A percentile compares a stretch with the other conserved stretches of the same genome.
Evolutionary conservation across 208 protist genomes (phyloP).

Genomic region (Wallacemonas sp.): DNA sequence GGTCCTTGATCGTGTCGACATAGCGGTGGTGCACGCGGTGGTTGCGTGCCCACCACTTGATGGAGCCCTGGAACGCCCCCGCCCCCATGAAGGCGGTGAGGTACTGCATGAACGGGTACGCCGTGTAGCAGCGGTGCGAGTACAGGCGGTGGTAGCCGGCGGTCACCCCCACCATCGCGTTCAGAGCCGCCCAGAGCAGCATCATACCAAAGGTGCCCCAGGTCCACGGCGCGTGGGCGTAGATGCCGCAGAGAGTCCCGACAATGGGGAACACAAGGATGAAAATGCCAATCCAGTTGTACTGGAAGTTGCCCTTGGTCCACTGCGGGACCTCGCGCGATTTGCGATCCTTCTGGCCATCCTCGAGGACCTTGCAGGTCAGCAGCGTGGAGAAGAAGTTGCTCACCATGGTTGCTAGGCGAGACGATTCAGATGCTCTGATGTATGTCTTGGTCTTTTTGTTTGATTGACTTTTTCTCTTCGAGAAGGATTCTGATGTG

Average conservation of each 20-base stretch:
- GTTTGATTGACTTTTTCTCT: conserved; percentile 24
- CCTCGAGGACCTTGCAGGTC: conserved; percentile 21
- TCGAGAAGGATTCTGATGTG: no score
- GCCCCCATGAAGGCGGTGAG: conserved; percentile 41
- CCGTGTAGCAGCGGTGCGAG: conserved; percentile 55
- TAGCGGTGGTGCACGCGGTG: conserved; percentile 71
- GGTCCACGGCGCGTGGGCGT: conserved; percentile 27
- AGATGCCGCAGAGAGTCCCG: conserved; percentile 27
- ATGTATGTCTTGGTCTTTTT: conserved; percentile 25
- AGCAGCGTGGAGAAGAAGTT: conserved; percentile 21
- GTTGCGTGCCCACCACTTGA: conserved; percentile 61
- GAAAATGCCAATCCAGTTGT: conserved; percentile 48
- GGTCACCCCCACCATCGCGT: conserved; percentile 66
- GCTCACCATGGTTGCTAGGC: conserved; percentile 18
- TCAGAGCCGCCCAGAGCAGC: conserved; percentile 35
- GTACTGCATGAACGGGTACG: conserved; percentile 35
- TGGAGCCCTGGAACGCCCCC: conserved; percentile 60
- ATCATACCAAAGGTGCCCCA: conserved; percentile 32
- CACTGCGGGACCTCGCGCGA: conserved; percentile 38
- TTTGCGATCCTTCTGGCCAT: conserved; percentile 17
- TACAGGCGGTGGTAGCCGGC: conserved; percentile 63
- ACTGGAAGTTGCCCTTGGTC: conserved; percentile 47
- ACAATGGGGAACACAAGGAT: conserved; percentile 28
- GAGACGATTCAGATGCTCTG: no score
- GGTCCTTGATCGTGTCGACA: conserved; percentile 61